phyloP scores from a whole-genome alignment of 768 basidiomycete species.

The Serendipita sp. region DNA sequence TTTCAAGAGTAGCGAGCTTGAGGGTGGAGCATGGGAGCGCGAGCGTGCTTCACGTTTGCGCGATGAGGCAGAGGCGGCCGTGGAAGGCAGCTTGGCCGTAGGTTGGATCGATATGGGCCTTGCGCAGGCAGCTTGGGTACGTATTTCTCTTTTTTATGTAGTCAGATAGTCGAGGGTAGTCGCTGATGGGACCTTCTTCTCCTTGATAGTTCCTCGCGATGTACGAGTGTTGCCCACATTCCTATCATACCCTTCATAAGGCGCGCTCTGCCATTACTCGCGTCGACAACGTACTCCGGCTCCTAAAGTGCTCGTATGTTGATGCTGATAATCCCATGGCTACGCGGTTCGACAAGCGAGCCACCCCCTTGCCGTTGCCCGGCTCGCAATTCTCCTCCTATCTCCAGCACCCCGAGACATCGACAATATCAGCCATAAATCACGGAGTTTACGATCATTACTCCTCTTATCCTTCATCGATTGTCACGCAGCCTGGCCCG shows the following conservation, averaged over 20 bases:
- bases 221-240: slow-evolving; percentile 62
- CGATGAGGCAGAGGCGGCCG: background rate
- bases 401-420: too few species aligned
- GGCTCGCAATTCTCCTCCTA: too few species aligned
- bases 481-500: too few species aligned
- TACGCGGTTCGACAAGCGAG: slow-evolving; percentile 31
- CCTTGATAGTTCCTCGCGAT: slow-evolving; percentile 49
- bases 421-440: too few species aligned
- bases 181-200: too few species aligned
- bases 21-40: background rate
- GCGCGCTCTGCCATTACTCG: slow-evolving; percentile 37
- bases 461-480: too few species aligned
- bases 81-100: background rate
- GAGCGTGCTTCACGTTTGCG: background rate
- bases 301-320: slow-evolving; percentile 34
- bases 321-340: slow-evolving; percentile 42
- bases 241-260: slow-evolving; percentile 40
- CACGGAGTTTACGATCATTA: too few species aligned
- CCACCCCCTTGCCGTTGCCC: slow-evolving; percentile 31
- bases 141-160: background rate
- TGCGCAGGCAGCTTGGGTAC: slow-evolving; percentile 1
- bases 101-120: background rate
- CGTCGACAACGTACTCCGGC: slow-evolving; percentile 50
- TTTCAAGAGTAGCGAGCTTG: background rate
- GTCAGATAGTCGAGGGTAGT: background rate